phyloP scores from a whole-genome alignment of 2,329 filamentous ascomycete species.

The Helminthosporium solani region DNA sequence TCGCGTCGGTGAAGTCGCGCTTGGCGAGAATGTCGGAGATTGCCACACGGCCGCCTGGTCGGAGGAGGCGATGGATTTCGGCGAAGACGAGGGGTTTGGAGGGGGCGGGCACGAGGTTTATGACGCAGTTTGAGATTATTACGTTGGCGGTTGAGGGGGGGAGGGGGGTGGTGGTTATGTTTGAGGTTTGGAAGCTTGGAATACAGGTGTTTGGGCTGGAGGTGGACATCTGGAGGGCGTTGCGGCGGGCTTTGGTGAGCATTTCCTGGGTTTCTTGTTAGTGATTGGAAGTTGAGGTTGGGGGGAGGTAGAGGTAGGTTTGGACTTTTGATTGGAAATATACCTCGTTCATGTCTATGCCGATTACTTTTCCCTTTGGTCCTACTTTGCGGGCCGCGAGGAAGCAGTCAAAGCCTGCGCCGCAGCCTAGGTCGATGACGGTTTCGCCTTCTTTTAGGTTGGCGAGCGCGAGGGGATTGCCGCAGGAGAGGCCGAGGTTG shows the following conservation, averaged over 20 bases:
- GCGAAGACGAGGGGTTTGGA: constrained; percentile 46
- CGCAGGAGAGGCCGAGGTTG: constrained; percentile 57
- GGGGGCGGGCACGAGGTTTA: constrained; percentile 27
- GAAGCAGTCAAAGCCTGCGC: constrained; percentile 61
- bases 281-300: too few species aligned
- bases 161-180: constrained; percentile 55
- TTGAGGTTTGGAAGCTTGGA: constrained; percentile 55
- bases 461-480: constrained; percentile 55
- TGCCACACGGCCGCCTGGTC: constrained; percentile 58
- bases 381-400: constrained; percentile 55
- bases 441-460: constrained; percentile 56
- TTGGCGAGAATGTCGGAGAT: constrained; percentile 61
- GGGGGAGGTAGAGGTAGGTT: too few species aligned
- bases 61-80: constrained; percentile 61
- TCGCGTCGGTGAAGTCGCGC: constrained; percentile 49
- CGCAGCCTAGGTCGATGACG: constrained; percentile 59
- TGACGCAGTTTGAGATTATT: constrained; percentile 62
- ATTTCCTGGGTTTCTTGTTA: constrained; percentile 57
- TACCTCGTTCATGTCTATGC: constrained; percentile 63
- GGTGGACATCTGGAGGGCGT: constrained; percentile 45
- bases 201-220: constrained; percentile 45
- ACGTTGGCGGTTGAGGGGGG: constrained; percentile 50
- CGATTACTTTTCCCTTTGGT: constrained; percentile 51
- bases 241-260: constrained; percentile 53
- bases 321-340: too few species aligned